Evolutionary conservation across 2,329 filamentous ascomycete species (phyloP), one percentile per base, ranked within the genome.

Genomic region (Zymoseptoria passerinii): DNA sequence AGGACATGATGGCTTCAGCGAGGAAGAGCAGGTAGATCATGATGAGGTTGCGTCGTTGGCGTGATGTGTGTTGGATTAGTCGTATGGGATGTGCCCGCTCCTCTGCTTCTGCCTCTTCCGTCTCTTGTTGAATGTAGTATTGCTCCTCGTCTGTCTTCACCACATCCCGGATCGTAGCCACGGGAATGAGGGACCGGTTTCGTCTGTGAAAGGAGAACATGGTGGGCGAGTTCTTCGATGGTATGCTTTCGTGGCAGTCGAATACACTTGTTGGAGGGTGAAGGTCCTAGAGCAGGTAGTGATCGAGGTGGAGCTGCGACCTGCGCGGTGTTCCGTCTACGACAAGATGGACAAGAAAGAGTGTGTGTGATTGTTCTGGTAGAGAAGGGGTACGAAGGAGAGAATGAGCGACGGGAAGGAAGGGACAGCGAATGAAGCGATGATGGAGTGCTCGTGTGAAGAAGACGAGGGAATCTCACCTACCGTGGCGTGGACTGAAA

Each of bases 1-100:
- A 76, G 27, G 76, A 74, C 74, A 79, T 77, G 65, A 79, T 77
- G 70, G 76, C 76, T 69, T 79, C 77, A 6, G 76, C 76, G n/a
- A 79, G 69, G 58, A 78, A 77, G 27, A 78, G 65, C 27, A 77
- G 66, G 63, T 77, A 78, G 52, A 78, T 75, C 61, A 78, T 68
- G 55, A 67, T 68, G 63, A 77, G 59, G 60, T 78, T 68, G 27
- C 63, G 60, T 28, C 52, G 58, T 52, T 60, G 55, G 48, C 56
- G 54, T 7, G 55, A 53, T 8, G 65, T 60, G 50, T 52, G 50
- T 28, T 29, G 50, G 3, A 23, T 19, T 10, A 8, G 8, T 50
- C 20, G 49, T 4, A 13, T 7, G 35, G 16, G 35, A 16, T 44
- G 13, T n/a, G 35, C 35, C 29, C 54, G 51, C 56, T 63, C 58